Percentiles rank a stretch among this genome's conserved stretches.
These are phyloP conservation scores for Hymenoscyphus occultus DNA, from an alignment of 2,329 filamentous ascomycete genomes.

Conservation along the genomic window DNA sequence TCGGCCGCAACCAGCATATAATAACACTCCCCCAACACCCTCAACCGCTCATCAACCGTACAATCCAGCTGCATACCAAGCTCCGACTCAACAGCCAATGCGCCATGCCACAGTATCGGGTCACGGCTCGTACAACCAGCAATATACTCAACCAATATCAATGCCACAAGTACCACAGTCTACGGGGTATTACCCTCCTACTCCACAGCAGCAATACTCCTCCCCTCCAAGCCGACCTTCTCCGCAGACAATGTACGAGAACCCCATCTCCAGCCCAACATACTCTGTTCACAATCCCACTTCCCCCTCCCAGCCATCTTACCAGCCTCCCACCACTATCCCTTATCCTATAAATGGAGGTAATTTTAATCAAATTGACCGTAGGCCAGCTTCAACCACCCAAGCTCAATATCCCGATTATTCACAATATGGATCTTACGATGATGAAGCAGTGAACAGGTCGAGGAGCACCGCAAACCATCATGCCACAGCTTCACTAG, in stretches of 20 bases:
- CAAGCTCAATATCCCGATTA: conserved; percentile 29
- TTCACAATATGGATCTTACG: conserved; percentile 26
- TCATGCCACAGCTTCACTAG: conserved; percentile 23
- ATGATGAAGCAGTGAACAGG: conserved; percentile 19
- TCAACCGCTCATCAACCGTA: conserved; percentile 54
- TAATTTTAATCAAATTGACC: conserved; percentile 26
- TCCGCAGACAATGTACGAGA: conserved; percentile 30
- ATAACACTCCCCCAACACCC: conserved; percentile 50
- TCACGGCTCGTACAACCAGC: conserved; percentile 50
- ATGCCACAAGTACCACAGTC: conserved; percentile 44
- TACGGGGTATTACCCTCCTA: conserved; percentile 32
- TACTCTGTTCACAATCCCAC: conserved; percentile 30
- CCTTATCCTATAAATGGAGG: conserved; percentile 33
- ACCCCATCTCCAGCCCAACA: conserved; percentile 26
- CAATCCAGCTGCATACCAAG: conserved; percentile 57
- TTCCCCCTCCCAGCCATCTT: conserved; percentile 28
- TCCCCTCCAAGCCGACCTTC: conserved; percentile 27
- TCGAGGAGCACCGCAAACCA: conserved; percentile 26
- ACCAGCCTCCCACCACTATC: conserved; percentile 26
- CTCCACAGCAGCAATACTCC: conserved; percentile 24
- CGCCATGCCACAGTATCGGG: conserved; percentile 54
- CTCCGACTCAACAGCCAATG: conserved; percentile 49
- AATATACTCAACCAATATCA: conserved; percentile 29
- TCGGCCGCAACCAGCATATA: conserved; percentile 49
- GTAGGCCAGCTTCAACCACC: conserved; percentile 23